Evolutionary conservation across 495 filamentous ascomycete genomes (phyloP).

Genomic region (Trichoderma virens): DNA sequence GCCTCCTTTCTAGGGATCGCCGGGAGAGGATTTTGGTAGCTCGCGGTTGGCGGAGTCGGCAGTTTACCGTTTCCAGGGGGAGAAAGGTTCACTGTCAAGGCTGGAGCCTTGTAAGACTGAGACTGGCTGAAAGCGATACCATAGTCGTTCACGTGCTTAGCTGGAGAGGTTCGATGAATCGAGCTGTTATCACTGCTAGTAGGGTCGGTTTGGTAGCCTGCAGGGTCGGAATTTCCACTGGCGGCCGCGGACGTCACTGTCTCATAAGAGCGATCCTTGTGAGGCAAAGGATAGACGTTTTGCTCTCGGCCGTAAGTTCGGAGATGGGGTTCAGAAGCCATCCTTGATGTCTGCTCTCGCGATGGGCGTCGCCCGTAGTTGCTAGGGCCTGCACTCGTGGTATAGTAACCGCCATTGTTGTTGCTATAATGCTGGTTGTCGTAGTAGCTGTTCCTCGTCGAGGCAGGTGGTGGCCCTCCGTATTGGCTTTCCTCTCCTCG

Average conservation of each 20-base stretch:
- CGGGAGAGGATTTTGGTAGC: conserved; percentile 7
- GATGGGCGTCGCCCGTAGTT: conserved; percentile 17
- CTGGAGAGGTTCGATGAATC: conserved; percentile 59
- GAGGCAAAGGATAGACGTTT: conserved; percentile 55
- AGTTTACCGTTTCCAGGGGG: conserved; percentile 12
- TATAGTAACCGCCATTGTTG: conserved; percentile 20
- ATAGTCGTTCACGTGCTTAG: conserved; percentile 39
- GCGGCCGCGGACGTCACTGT: conserved; percentile 69
- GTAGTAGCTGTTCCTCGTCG: conserved; percentile 50
- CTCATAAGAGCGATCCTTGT: conserved; percentile 73
- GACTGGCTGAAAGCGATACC: conserved; percentile 37
- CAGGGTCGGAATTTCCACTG: conserved; percentile 63
- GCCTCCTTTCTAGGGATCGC: background rate
- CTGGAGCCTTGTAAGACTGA: conserved; percentile 26
- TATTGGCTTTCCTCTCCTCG: conserved; percentile 38
- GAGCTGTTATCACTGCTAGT: conserved; percentile 85
- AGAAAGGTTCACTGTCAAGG: conserved; percentile 22
- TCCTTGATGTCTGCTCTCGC: conserved; percentile 40
- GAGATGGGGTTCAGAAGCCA: conserved; percentile 35
- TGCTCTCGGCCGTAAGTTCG: conserved; percentile 25
- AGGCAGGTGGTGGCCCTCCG: conserved; percentile 27
- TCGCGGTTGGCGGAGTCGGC: conserved; percentile 10
- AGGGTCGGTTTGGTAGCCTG: conserved; percentile 77
- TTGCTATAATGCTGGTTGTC: conserved; percentile 29
- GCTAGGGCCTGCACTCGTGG: background rate